Evolutionary conservation across 495 filamentous ascomycete species (phyloP), one percentile per base, ranked within the genome.

Genomic region (Acidiella bohemica): DNA sequence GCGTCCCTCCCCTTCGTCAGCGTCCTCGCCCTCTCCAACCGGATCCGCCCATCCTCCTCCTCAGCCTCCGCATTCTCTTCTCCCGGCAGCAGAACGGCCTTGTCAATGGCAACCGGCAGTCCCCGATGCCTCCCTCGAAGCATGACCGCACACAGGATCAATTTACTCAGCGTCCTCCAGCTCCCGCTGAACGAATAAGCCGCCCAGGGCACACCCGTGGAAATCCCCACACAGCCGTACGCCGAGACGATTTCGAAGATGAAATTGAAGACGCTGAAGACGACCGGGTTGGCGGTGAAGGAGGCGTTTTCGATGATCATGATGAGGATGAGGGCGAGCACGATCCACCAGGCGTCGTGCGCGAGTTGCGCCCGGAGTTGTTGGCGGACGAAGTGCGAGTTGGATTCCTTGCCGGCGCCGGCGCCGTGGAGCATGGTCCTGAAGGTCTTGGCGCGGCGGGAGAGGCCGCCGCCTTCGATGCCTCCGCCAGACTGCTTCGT

Each of bases 301-400:
- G 81, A 67, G 35, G 61, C 60, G 2, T 73, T 73, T 53, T 92
- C 84, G 40, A 80, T 76, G 46, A 79, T 78, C 33, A 74, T 66
- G 51, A 93, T 85, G 42, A 84, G 64, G 16, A 84, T 62, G 4
- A 78, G 65, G 3, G 82, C 81, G 2, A 84, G 57, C 0, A 78
- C 76, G 11, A 94, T 71, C 76, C 77, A 88, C 84, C 84, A 92
- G 3, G 87, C 58, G 51, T 94, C 86, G 59, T 92, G 83, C 24
- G 81, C 76, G 7, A 93, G 72, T 53, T 93, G 83, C 23, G 78
- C 76, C 24, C 78, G 75, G 8, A 94, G 67, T 45, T 93, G 76
- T 38, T 75, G 73, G n/a, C 60, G 70, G 7, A 78, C 61, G 52
- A 78, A 79, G 46, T 72, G 71, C 33, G 63, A 56, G 33, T 44